Evolutionary conservation across 2,329 filamentous ascomycete species (phyloP).

Genomic region (Arthrobotrys musiformis): DNA sequence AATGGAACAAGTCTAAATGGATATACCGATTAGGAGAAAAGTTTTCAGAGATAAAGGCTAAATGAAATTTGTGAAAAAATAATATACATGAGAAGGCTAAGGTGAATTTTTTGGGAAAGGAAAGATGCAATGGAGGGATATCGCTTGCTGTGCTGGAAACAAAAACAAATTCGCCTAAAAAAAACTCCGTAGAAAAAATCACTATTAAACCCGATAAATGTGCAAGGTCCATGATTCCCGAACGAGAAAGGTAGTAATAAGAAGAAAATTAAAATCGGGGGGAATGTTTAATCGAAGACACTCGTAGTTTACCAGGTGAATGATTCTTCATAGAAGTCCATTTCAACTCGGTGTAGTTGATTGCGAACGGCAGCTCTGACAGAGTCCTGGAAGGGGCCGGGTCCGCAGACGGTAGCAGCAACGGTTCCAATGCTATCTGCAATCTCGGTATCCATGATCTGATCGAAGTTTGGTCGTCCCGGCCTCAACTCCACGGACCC

Average conservation of each 20-base stretch:
- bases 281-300: slow-evolving; percentile 26
- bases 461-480: slow-evolving; percentile 83
- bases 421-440: slow-evolving; percentile 86
- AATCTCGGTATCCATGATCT: slow-evolving; percentile 83
- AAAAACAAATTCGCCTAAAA: slow-evolving; percentile 33
- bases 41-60: slow-evolving; percentile 17
- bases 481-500: slow-evolving; percentile 90
- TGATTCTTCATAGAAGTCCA: slow-evolving; percentile 83
- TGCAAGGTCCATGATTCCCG: slow-evolving; percentile 35
- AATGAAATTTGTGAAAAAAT: slow-evolving; percentile 37
- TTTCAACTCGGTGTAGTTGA: slow-evolving; percentile 72
- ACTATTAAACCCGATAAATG: slow-evolving; percentile 35
- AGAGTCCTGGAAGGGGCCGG: slow-evolving; percentile 78
- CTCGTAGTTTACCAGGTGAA: slow-evolving; percentile 70
- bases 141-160: slow-evolving; percentile 30
- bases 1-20: slow-evolving; percentile 15
- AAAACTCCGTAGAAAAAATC: slow-evolving; percentile 38
- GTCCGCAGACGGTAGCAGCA: slow-evolving; percentile 84
- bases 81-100: slow-evolving; percentile 41
- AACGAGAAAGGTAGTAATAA: slow-evolving; percentile 23
- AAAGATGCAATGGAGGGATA: slow-evolving; percentile 12
- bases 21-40: slow-evolving; percentile 21
- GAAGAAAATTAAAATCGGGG: slow-evolving; percentile 8
- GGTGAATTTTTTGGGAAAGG: slow-evolving; percentile 4
- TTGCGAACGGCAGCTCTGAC: slow-evolving; percentile 75